Percentiles rank a stretch among this genome's conserved stretches.
These are phyloP conservation scores for Cyclotella choctawhatcheeana DNA, from an alignment of 108 stramenopile genomes.

Conservation along the genomic window DNA sequence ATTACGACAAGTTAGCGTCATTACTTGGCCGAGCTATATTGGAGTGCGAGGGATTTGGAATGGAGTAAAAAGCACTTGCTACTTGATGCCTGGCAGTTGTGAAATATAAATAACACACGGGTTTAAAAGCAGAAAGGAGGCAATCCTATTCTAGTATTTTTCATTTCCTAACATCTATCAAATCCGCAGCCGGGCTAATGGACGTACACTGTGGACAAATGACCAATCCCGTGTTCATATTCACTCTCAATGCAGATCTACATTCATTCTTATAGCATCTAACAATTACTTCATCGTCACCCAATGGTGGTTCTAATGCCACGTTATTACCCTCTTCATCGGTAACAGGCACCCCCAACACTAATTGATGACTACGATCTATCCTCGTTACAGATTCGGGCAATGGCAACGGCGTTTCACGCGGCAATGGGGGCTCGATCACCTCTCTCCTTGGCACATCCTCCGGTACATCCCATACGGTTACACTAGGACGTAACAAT, in stretches of 20 bases:
- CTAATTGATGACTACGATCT: constrained; percentile 3
- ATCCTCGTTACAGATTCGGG: constrained; percentile 15
- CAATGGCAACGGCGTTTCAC: constrained; percentile 27
- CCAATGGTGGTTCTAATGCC: constrained; percentile 16
- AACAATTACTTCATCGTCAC: constrained; percentile 28
- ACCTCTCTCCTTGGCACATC: constrained; percentile 23
- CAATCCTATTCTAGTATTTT: too few species aligned
- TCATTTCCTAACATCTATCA: constrained; percentile 14
- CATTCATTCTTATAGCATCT: constrained; percentile 33
- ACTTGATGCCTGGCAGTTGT: too few species aligned
- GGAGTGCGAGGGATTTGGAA: constrained; percentile 86
- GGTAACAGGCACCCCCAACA: constrained; percentile 20
- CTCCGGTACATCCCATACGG: constrained; percentile 29
- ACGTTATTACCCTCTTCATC: constrained; percentile 16
- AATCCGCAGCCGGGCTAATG: constrained; percentile 32
- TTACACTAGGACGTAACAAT: constrained; percentile 12
- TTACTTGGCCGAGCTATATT: constrained; percentile 68
- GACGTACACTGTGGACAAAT: constrained; percentile 29
- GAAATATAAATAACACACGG: too few species aligned
- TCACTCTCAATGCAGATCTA: constrained; percentile 28
- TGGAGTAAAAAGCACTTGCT: constrained; percentile 53
- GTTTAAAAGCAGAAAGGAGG: too few species aligned
- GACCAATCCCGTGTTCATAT: constrained; percentile 36
- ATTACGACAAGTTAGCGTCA: constrained; percentile 65
- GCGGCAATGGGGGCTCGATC: background rate